Percentiles rank a stretch among this genome's conserved stretches.
Conservation (phyloP, 176 grass and related monocot species). For the Oryza officinalis region DNA sequence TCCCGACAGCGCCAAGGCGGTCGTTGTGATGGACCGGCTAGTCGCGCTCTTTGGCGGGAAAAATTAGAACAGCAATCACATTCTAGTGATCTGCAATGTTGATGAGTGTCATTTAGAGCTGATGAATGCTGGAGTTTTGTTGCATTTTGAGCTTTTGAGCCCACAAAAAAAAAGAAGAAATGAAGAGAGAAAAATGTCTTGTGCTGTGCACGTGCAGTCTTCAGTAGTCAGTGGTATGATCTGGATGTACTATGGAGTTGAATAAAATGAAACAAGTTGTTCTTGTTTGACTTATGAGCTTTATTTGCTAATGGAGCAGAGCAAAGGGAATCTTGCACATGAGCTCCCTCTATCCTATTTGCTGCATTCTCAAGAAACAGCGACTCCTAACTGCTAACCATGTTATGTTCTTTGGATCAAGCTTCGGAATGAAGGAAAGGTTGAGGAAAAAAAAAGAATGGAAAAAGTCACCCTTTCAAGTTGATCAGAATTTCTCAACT, state of each 20-base stretch:
- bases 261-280: not conserved
- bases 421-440: not conserved
- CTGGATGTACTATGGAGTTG: not conserved
- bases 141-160: not conserved
- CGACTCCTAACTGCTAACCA: not conserved
- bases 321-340: not conserved
- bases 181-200: not conserved
- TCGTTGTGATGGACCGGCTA: conserved; percentile 25
- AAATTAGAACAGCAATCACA: not conserved
- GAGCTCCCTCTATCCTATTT: not conserved
- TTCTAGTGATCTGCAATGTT: too few species aligned
- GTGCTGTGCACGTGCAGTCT: not conserved
- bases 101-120: too few species aligned
- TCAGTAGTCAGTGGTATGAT: too few species aligned
- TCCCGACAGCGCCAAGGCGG: conserved; percentile 21
- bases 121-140: not conserved
- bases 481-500: not conserved
- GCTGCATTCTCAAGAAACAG: not conserved
- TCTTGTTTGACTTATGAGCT: not conserved
- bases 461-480: not conserved
- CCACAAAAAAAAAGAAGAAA: not conserved
- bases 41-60: conserved; percentile 9
- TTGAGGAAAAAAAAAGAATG: not conserved
- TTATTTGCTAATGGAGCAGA: not conserved
- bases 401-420: not conserved